Evolutionary conservation across 1,284 basidiomycete genomes (phyloP), one percentile per base, ranked within the genome.

Genomic region (Boletus chippewaensis): DNA sequence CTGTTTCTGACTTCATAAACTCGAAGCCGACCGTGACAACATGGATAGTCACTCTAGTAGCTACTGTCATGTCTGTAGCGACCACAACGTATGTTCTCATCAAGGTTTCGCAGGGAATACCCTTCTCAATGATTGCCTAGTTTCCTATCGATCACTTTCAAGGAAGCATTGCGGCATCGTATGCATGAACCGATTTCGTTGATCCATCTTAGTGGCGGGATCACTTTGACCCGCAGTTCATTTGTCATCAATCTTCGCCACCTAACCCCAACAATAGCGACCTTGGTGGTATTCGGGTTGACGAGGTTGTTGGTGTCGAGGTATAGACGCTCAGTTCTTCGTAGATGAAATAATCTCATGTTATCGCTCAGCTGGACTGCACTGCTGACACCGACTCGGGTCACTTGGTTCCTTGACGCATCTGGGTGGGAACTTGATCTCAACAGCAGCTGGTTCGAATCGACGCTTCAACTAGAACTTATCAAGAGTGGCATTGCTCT

Each of bases 301-400:
- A 50, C 55, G 2, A 59, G 16, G 15, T 40, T 60, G n/a, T 10
- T 59, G 32, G 49, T 51, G 5, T 53, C 57, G 2, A 57, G 57
- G 57, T 59, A 35, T 13, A 6, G 15, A n/a, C 5, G 18, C 45
- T 49, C 8, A 10, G 10, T 48, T 13, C 5, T 6, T 31, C 29
- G 11, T 16, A 2, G 5, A 29, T 16, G 10, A 16, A 34, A 10
- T 31, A 4, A 45, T 32, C 45, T 51, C 29, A 45, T 5, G 8
- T 24, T 20, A 34, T 18, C 4, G 7, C 24, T 4, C 15, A 59
- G 58, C 9, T 59, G 59, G 57, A 28, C 43, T 36, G 47, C 56
- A 2, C 36, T 59, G 4, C 47, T 59, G n/a, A 46, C 50, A 13
- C 56, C 56, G 11, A 51, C 38, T 13, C 9, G 5, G 9, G 41